Base-by-base conservation (phyloP, 2,329 filamentous ascomycete genomes). In the Hypoxylon sp. region DNA sequence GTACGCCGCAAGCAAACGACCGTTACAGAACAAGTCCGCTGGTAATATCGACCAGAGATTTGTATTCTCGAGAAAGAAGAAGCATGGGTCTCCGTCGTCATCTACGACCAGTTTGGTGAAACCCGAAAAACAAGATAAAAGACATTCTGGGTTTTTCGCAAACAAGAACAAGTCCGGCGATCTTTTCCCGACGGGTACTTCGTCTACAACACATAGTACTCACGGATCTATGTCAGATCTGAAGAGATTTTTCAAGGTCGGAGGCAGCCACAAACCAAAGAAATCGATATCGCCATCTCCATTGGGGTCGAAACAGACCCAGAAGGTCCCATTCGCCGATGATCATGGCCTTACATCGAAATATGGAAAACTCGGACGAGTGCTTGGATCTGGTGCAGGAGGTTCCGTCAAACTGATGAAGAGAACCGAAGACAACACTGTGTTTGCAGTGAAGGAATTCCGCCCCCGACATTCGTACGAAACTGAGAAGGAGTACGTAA, bases 401-500 rank as follows among this genome's bases (percentile, higher is more conserved):
- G 94, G 94, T 17, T 97, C 93, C 0, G 94, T 99, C 11, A 84
- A 93, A 59, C 75, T 99, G 40, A 91, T 99, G 87, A 97, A 94
- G 76, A 84, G 94, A 55, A 93, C 87, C 66, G 92, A 90, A 57
- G 94, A 99, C 67, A 89, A 89, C 17, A 91, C 90, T 5, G 94
- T 95, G 0, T 99, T 99, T 71, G 94, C 94, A 1, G 94, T 97
- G 43, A 99, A 99, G 73, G 93, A 99, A 68, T 99, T 99, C 73
- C 81, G 94, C 43, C 86, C 93, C 45, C 85, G 91, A 23, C 93
- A 99, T 72, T 86, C 89, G 0, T 96, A 97, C 73, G 94, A 99
- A 73, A 90, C 88, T 1, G 89, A 97, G 68, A 91, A 90, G 65
- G 94, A 97, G 62, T 99, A 99, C 67, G 90, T 91, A 62, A 99